Percentiles rank a stretch among this genome's conserved stretches.
These are phyloP conservation scores for Dictyophora rubrovolvata DNA, from an alignment of 768 basidiomycete genomes.

Conservation along the genomic window DNA sequence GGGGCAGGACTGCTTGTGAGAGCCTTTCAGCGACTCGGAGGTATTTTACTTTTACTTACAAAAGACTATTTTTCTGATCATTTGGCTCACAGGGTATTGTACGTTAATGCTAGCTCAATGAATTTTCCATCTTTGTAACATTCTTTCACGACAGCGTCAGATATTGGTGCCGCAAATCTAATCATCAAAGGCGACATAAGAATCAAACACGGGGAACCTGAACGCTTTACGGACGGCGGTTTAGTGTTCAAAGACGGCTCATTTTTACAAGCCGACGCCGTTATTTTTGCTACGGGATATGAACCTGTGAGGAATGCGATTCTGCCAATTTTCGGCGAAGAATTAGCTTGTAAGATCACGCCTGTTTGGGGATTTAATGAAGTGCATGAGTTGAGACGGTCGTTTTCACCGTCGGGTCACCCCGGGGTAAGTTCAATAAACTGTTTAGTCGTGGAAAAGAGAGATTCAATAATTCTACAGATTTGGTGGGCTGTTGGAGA, in stretches of 20 bases:
- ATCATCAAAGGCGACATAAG: constrained; percentile 10
- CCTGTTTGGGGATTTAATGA: constrained; percentile 30
- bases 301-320: constrained; percentile 22
- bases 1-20: constrained; percentile 23
- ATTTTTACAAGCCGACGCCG: constrained; percentile 8
- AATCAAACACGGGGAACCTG: constrained; percentile 9
- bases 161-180: constrained; percentile 13
- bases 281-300: constrained; percentile 23
- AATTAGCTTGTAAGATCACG: constrained; percentile 22
- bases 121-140: not conserved
- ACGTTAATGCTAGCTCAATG: constrained; percentile 1
- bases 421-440: constrained; percentile 20
- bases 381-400: constrained; percentile 30
- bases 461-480: not conserved
- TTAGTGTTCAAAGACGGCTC: constrained; percentile 12
- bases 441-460: not conserved
- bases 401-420: constrained; percentile 32
- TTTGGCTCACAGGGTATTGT: constrained; percentile 6
- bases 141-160: constrained; percentile 5
- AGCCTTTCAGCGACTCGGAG: constrained; percentile 23
- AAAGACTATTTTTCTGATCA: too few relatives aligned
- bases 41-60: constrained; percentile 18
- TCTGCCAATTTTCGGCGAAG: constrained; percentile 26
- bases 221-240: not conserved
- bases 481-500: constrained; percentile 20